Evolutionary conservation across 1,284 basidiomycete species (phyloP), one percentile per base, ranked within the genome.

Genomic region (Coniferiporia weirii): DNA sequence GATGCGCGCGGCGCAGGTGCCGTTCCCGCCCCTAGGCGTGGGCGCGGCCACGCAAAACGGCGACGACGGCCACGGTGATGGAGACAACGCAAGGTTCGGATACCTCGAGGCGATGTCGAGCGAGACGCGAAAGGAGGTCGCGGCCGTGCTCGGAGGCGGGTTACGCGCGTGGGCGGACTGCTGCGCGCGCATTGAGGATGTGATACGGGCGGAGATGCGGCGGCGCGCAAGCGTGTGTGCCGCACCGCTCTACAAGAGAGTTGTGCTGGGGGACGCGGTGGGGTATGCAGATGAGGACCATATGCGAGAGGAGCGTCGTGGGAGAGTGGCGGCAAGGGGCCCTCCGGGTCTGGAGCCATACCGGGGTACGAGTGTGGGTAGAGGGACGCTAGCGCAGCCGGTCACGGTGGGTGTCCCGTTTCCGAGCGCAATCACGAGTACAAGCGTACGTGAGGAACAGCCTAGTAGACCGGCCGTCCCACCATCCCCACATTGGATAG

Each of bases 171-270:
- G 71, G 69, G 65, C 67, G 6, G 36, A n/a, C 17, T 64, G 67
- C 34, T 74, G 75, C 73, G 62, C 69, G 0, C 44, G 59, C 19
- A 69, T 78, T 43, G 70, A 70, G n/a, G 52, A 55, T 5, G 65
- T 58, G 4, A 64, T 73, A 9, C 57, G 63, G 57, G 38, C 61
- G 32, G 70, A 76, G 53, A 53, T 78, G 0, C 56, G 61, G 46
- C 58, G 56, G 13, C 69, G 71, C 9, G 56, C 74, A 35, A 60
- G 60, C 15, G 34, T 54, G 15, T 45, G 43, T 17, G n/a, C 20
- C 12, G 9, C 13, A 3, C 49, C 38, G 7, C 17, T 57, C 9
- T n/a, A 20, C 48, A 40, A 40, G 19, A 38, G 17, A 17, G 34
- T 35, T 22, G 46, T 32, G 36, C 12, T 15, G n/a, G 32, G 19